These are phyloP conservation scores for Ustilago sp. DNA, from an alignment of 1,284 basidiomycete genomes.

Conservation along the genomic window DNA sequence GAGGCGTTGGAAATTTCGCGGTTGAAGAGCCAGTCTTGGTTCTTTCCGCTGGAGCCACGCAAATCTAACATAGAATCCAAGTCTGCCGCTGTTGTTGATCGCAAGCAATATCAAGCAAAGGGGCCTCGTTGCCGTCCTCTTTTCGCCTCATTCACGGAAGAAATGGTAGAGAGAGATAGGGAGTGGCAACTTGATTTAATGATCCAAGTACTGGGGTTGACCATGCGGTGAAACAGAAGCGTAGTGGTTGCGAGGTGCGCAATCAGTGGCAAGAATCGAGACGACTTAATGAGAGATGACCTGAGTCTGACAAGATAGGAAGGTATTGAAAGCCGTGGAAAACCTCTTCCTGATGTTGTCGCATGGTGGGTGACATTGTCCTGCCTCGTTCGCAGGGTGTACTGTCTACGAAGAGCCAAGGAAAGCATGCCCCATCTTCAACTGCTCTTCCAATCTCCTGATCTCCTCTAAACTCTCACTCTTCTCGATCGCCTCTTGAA, in stretches of 20 bases:
- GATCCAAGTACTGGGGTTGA: constrained; percentile 11
- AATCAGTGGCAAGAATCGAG: too few relatives aligned
- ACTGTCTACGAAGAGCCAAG: constrained; percentile 2
- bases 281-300: too few relatives aligned
- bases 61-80: not conserved
- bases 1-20: too few relatives aligned
- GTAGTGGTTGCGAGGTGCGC: not conserved
- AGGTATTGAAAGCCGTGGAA: not conserved
- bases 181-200: not conserved
- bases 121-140: too few relatives aligned
- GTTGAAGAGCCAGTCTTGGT: constrained; percentile 5
- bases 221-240: not conserved
- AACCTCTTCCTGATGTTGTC: too few relatives aligned
- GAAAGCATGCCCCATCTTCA: constrained; percentile 60
- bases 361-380: not conserved
- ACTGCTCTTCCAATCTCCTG: constrained; percentile 61
- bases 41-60: constrained; percentile 14
- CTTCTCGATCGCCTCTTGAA: constrained; percentile 88
- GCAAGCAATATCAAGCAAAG: not conserved
- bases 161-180: too few relatives aligned
- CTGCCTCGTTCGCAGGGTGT: not conserved
- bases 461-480: constrained; percentile 83
- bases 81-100: not conserved
- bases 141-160: too few relatives aligned
- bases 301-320: not conserved